Percentiles rank a stretch among this genome's conserved stretches.
These are phyloP conservation scores for Coleophoma eucalyptorum DNA, from an alignment of 2,329 filamentous ascomycete species.

Conservation along the genomic window DNA sequence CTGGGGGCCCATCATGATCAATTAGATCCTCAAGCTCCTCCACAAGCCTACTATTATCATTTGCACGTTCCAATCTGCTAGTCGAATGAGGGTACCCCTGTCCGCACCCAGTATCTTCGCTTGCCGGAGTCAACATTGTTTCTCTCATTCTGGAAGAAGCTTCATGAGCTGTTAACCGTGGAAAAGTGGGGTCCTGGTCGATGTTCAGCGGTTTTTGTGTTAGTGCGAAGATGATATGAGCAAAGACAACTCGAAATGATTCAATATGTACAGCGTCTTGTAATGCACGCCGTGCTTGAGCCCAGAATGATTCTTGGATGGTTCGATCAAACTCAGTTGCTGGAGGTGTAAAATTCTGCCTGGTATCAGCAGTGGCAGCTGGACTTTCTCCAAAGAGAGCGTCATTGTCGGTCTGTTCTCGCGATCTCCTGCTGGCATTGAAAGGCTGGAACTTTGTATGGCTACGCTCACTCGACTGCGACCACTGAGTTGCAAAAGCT, in stretches of 20 bases:
- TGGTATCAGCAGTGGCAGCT: not conserved
- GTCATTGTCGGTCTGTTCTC: not conserved
- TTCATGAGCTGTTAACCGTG: not conserved
- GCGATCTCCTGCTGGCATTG: not conserved
- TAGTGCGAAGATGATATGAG: slow-evolving; percentile 12
- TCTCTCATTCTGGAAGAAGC: not conserved
- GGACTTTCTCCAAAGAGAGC: not conserved
- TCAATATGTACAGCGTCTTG: slow-evolving; percentile 9
- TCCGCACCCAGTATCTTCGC: no score
- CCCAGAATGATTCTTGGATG: slow-evolving; percentile 10
- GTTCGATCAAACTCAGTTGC: slow-evolving; percentile 4
- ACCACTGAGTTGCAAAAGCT: slow-evolving; percentile 50
- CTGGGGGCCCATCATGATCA: slow-evolving; percentile 4
- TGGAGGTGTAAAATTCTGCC: not conserved
- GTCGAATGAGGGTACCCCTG: not conserved
- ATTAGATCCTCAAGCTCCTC: slow-evolving; percentile 6
- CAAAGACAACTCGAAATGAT: slow-evolving; percentile 15
- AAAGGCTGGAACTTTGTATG: slow-evolving; percentile 5
- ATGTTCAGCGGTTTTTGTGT: slow-evolving; percentile 11
- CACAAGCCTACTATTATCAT: not conserved
- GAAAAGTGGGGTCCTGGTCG: not conserved
- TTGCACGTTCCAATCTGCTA: not conserved
- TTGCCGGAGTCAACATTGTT: not conserved
- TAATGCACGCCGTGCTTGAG: slow-evolving; percentile 8
- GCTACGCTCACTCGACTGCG: slow-evolving; percentile 30